Evolutionary conservation across 192 early-diverging fungal species (phyloP), one percentile per base, ranked within the genome.

Genomic region (Lunasporangiospora selenospora): DNA sequence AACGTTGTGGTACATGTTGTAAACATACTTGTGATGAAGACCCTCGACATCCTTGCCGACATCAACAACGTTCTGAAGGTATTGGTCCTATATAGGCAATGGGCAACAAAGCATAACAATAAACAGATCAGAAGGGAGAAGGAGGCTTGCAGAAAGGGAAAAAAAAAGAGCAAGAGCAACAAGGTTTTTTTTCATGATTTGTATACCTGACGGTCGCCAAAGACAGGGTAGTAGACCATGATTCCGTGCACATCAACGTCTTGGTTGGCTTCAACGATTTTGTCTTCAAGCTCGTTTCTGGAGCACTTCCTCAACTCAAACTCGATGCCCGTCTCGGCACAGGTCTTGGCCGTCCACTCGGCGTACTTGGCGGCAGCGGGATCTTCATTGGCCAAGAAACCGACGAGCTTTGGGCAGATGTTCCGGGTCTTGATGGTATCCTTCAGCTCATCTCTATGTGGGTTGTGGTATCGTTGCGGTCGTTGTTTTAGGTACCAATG

Each of bases 141-240:
- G n/a, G n/a, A n/a, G n/a, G n/a, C n/a, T n/a, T n/a, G n/a, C n/a
- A n/a, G n/a, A n/a, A n/a, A n/a, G n/a, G n/a, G n/a, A n/a, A n/a
- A n/a, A n/a, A n/a, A n/a, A n/a, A n/a, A n/a, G n/a, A n/a, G n/a
- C n/a, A n/a, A n/a, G n/a, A n/a, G n/a, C n/a, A n/a, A n/a, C n/a
- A n/a, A n/a, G n/a, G n/a, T 15, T 26, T 32, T 16, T 29, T 32
- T 49, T 29, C 5, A 43, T 43, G 41, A 43, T 13, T 43, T 6
- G 11, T 6, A 29, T 77, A 89, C 89, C 83, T 95, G 93, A 29
- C 90, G 87, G 58, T 89, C 92, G 39, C 94, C 93, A 84, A 95
- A 98, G 15, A 98, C 94, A 12, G 97, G 97, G 70, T 99, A 99
- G 80, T 99, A 99, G 29, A 99, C 93, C 87, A 99, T 93, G 62